Evolutionary conservation across 768 basidiomycete genomes (phyloP), one percentile per base, ranked within the genome.

Genomic region (Dendrothele bispora): DNA sequence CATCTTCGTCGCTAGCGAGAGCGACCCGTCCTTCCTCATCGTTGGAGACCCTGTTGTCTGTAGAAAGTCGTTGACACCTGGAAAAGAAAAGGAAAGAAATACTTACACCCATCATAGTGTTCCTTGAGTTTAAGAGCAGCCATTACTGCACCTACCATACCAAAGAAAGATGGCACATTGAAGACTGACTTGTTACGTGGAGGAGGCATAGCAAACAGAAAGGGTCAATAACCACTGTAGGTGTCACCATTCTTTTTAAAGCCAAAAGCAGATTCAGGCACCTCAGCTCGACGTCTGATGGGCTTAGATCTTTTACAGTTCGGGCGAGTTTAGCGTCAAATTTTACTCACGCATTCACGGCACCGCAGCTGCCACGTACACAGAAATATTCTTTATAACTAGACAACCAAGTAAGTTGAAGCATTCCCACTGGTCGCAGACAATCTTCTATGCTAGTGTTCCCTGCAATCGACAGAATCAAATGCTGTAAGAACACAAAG

Each of bases 61-160:
- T 10, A n/a, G 6, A 7, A 22, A 7, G 26, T 46, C 15, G n/a
- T 18, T 4, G 21, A 29, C 12, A 18, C 7, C 12, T 43, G 30
- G 11, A 21, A 38, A 46, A 11, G 6, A 30, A n/a, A 11, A 12
- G 22, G 44, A 12, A 44, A 15, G 7, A 39, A 28, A 26, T 12
- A 66, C 72, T 50, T 53, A 76, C 78, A 80, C 38, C 75, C 66
- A 43, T 79, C 73, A 56, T 61, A 72, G 30, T 66, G 55, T 46
- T 75, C 69, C 58, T 78, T 80, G 30, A 79, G 54, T 54, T 74
- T 76, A 38, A 81, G 64, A 22, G 71, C 68, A 15, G 70, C 58
- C 72, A 76, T 77, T 7, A 71, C 68, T 18, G 54, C 66, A 32
- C 68, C 69, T 15, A 80, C 67, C 65, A 73, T 66, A 1, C 66